Base-by-base conservation (phyloP, 2,329 filamentous ascomycete species). In the Epichloe bromicola region DNA sequence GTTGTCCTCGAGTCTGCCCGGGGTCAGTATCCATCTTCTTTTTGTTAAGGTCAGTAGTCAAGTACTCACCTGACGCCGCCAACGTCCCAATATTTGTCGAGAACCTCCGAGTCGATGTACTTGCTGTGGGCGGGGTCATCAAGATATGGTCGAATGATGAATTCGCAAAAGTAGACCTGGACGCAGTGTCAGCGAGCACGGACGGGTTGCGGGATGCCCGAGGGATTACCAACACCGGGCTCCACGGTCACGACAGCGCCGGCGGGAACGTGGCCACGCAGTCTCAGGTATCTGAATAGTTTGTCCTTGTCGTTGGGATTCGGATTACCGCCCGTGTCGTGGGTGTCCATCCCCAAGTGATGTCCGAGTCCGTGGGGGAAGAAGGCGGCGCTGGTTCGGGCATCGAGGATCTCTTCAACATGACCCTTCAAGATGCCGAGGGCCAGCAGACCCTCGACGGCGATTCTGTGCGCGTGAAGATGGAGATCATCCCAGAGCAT, bases 201-300 rank as follows among this genome's bases (percentile, higher is more conserved):
- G 11, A 8, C 26, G 20, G 20, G 17, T 46, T 5, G 11, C 42
- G 48, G 7, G 34, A n/a, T 7, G 20, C 3, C 3, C 14, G 8
- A 12, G 2, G 34, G 39, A 26, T 2, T 19, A 73, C 80, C 68
- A 73, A 87, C 80, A 46, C 93, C 93, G 12, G 93, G 93, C 72
- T 98, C 93, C 39, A 97, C 91, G 0, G 93, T 98, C 49, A 98
- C 83, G 23, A 98, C 88, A 47, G 84, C 84, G 7, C 86, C 85
- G 0, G 82, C 83, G 0, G 88, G 88, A 46, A 96, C 67, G 20
- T 70, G 75, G 12, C 86, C 84, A 49, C 93, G 74, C 39, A 95
- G 83, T 43, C 93, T 76, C 54, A 98, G 71, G 63, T 96, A 97
- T 49, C 81, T 77, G 70, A 96, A 97, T 76, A 96, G 80, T 37